Evolutionary conservation across 2,329 filamentous ascomycete genomes (phyloP).

Genomic region (Alternaria angustiovoidea): DNA sequence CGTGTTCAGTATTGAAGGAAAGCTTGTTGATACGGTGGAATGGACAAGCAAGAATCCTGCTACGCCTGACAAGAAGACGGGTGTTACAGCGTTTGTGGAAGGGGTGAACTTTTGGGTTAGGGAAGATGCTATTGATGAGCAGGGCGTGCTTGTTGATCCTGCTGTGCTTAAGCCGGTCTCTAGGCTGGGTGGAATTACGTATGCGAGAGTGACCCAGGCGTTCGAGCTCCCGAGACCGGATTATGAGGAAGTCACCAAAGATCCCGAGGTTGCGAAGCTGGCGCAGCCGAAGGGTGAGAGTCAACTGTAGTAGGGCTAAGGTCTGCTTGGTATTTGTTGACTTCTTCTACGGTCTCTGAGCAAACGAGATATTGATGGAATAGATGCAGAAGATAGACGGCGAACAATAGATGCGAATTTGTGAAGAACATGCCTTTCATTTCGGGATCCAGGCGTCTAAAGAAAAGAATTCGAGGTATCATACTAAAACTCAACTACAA

Average conservation of each 20-base stretch:
- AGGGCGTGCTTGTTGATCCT: conserved; percentile 76
- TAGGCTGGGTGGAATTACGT: conserved; percentile 86
- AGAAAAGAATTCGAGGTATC: conserved; percentile 5
- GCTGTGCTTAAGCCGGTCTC: conserved; percentile 76
- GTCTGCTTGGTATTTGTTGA: not conserved
- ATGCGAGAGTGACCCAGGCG: conserved; percentile 73
- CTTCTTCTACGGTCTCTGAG: not conserved
- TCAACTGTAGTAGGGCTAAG: not conserved
- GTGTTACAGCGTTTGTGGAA: conserved; percentile 79
- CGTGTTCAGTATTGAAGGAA: conserved; percentile 82
- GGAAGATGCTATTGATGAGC: conserved; percentile 85
- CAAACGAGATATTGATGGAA: not conserved
- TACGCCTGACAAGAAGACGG: conserved; percentile 76
- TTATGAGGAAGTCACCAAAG: conserved; percentile 55
- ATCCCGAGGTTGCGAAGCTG: conserved; percentile 66
- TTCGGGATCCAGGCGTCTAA: not conserved
- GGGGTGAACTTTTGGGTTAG: conserved; percentile 88
- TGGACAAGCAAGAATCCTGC: conserved; percentile 71
- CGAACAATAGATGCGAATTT: not conserved
- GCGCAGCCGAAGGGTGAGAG: conserved; percentile 35
- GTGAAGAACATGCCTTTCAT: not conserved
- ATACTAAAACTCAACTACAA: conserved; percentile 11
- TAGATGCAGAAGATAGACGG: not conserved
- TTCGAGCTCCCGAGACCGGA: conserved; percentile 73
- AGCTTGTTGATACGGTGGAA: conserved; percentile 75